A percentile compares a stretch with the other conserved stretches of the same genome.
These are phyloP conservation scores for Yarrowia sp. DNA, from an alignment of 805 yeast genomes.

Conservation along the genomic window DNA sequence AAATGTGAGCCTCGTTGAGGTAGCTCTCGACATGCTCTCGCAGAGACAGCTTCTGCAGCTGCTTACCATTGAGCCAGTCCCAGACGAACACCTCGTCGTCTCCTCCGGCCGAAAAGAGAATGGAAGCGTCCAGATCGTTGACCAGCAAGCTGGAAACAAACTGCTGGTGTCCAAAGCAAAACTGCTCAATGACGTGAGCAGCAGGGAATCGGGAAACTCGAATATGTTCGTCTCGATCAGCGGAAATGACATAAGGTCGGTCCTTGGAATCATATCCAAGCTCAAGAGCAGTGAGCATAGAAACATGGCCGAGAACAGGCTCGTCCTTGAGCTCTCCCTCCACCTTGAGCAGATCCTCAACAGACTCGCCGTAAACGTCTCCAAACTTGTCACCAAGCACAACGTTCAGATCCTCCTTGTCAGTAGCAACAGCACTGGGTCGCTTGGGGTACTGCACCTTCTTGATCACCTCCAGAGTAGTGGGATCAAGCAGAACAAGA, in stretches of 20 bases:
- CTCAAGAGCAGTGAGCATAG: constrained; percentile 82
- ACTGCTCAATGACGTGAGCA: constrained; percentile 71
- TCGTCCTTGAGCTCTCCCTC: constrained; percentile 42
- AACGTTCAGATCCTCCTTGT: constrained; percentile 50
- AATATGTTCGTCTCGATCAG: constrained; percentile 96
- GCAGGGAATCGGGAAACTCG: constrained; percentile 78
- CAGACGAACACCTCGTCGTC: constrained; percentile 71
- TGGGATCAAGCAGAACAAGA: constrained; percentile 54
- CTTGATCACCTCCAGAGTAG: constrained; percentile 51
- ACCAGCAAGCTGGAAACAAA: constrained; percentile 68
- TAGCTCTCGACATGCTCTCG: constrained; percentile 44
- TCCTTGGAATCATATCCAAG: constrained; percentile 47
- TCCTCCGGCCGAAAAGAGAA: constrained; percentile 86
- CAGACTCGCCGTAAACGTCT: constrained; percentile 65
- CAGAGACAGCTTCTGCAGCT: constrained; percentile 52
- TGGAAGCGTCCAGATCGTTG: constrained; percentile 50
- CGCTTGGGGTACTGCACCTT: constrained; percentile 85
- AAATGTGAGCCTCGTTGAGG: constrained; percentile 56
- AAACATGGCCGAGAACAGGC: constrained; percentile 92
- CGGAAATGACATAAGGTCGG: constrained; percentile 59
- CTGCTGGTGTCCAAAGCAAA: constrained; percentile 83
- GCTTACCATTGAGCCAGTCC: constrained; percentile 66
- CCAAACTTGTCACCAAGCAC: constrained; percentile 94
- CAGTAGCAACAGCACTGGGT: constrained; percentile 76
- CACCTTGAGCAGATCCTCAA: constrained; percentile 28